Conservation (phyloP, 129 eudicot genomes). For the Ambrosia artemisiifolia region DNA sequence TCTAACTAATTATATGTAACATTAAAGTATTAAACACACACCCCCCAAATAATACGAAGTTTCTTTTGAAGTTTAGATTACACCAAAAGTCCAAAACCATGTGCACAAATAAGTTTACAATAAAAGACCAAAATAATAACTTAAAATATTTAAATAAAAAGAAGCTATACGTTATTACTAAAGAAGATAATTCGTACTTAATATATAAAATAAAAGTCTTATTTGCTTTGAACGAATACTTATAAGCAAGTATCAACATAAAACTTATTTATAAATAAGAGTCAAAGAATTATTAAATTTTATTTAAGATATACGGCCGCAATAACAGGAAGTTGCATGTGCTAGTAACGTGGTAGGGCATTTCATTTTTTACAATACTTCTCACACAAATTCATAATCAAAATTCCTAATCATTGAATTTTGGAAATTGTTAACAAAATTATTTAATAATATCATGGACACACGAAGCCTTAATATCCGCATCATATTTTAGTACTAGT, state of each 20-base stretch:
- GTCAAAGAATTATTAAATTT: slow-evolving; percentile 10
- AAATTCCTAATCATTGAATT: slow-evolving; percentile 31
- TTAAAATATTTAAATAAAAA: no score
- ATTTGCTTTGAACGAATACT: background rate
- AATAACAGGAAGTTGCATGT: slow-evolving; percentile 36
- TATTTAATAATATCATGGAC: slow-evolving; percentile 5
- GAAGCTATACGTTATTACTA: no score
- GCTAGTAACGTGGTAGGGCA: slow-evolving; percentile 52
- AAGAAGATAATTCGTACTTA: no score
- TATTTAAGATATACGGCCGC: slow-evolving; percentile 22
- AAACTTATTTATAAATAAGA: background rate
- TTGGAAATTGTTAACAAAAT: background rate
- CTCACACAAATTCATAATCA: slow-evolving; percentile 15
- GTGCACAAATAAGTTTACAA: no score
- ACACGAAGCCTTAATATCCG: slow-evolving; percentile 35
- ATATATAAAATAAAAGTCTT: background rate
- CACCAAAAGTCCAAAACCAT: no score
- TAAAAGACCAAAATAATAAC: no score
- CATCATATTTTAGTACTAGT: background rate
- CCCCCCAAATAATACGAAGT: no score
- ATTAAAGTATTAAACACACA: no score
- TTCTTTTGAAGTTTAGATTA: no score
- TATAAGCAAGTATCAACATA: background rate
- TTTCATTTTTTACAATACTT: slow-evolving; percentile 25
- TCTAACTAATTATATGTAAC: no score